A percentile compares a stretch with the other conserved stretches of the same genome.
Conservation (phyloP, 768 basidiomycete genomes). For the Hypsizygus marmoreus region DNA sequence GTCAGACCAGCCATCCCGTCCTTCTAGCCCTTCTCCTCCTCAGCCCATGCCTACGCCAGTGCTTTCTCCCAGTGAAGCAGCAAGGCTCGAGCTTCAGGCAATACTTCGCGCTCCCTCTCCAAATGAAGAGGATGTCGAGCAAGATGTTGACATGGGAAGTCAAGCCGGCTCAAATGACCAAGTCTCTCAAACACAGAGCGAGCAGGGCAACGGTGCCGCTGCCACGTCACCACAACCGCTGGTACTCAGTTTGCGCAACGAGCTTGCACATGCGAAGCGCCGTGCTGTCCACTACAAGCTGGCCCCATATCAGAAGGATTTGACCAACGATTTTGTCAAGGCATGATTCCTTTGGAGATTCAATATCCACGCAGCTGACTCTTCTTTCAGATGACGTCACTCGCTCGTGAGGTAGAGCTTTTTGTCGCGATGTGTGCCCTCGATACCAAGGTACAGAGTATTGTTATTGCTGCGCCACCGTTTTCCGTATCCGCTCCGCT, state of each 20-base stretch:
- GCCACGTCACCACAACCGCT: not conserved
- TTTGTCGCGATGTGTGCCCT: not conserved
- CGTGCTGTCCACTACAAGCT: conserved; percentile 3
- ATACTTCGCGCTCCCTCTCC: not conserved
- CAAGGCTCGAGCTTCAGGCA: conserved; percentile 3
- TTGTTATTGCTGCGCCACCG: conserved; percentile 6
- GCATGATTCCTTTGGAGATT: not conserved
- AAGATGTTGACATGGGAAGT: not conserved
- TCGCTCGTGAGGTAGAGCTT: not conserved
- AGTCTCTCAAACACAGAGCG: not conserved
- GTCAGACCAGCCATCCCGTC: not conserved
- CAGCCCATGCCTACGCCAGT: not conserved
- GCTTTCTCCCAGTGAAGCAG: not conserved
- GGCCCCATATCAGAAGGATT: conserved; percentile 11
- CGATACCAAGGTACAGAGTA: conserved; percentile 11
- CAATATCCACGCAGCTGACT: not conserved
- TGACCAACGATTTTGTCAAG: conserved; percentile 5
- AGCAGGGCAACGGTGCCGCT: not conserved
- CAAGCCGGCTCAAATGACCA: not conserved
- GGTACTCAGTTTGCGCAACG: not conserved
- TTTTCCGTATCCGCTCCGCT: conserved; percentile 7
- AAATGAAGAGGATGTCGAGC: not conserved
- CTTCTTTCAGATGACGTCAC: not conserved
- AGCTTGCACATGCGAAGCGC: not conserved
- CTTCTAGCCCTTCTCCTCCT: not conserved